These are phyloP conservation scores for Chlamydomonas reinhardtii DNA, from an alignment of 163 green algal genomes.

Conservation along the genomic window DNA sequence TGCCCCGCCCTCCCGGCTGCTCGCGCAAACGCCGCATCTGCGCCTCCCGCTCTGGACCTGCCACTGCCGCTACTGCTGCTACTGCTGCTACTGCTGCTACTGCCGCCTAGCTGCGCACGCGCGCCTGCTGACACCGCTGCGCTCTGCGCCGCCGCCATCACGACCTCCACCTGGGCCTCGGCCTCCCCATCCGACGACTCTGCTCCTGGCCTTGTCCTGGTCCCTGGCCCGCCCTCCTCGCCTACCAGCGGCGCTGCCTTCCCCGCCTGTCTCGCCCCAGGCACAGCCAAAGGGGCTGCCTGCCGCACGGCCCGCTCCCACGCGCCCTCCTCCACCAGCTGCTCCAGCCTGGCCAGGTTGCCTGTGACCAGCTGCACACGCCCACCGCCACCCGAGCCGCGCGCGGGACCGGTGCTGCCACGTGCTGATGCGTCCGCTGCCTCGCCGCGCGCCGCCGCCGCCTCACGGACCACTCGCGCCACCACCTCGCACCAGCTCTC, in stretches of 20 bases:
- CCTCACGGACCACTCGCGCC: background rate
- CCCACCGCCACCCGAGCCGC: too few species aligned
- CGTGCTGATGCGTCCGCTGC: too few species aligned
- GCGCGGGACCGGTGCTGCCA: too few species aligned
- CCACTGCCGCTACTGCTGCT: background rate
- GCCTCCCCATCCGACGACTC: background rate
- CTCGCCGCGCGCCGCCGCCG: background rate
- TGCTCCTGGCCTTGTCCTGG: too few species aligned
- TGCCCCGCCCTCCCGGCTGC: background rate
- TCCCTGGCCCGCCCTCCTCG: too few species aligned
- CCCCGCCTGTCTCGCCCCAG: too few species aligned
- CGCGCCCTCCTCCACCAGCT: conserved; percentile 5
- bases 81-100: background rate
- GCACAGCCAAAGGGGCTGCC: background rate
- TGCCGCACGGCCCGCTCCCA: too few species aligned
- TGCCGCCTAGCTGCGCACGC: background rate
- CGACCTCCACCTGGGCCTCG: background rate
- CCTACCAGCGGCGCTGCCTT: background rate
- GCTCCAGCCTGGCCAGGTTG: conserved; percentile 27
- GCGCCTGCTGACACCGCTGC: too few species aligned
- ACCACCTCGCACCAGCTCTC: background rate
- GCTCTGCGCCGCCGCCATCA: too few species aligned
- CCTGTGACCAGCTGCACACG: conserved; percentile 28
- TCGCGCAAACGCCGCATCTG: background rate
- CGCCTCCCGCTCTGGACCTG: background rate